Evolutionary conservation across 1,139 yeast species (phyloP), one percentile per base, ranked within the genome.

Genomic region (Hansenula sp.): DNA sequence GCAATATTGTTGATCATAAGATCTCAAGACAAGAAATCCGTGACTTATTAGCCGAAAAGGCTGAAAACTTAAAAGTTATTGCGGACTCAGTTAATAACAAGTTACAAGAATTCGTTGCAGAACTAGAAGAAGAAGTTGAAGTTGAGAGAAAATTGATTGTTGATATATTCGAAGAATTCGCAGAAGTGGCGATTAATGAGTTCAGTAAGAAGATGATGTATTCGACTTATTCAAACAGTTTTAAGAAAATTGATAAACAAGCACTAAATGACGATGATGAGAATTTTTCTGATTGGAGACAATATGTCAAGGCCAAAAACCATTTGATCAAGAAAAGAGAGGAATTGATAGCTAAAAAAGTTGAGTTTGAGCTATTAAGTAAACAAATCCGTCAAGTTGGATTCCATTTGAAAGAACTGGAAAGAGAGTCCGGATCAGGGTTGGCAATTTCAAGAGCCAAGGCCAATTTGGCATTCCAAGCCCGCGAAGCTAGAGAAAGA

Each of bases 381-480:
- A 62, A 63, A 3, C 77, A 81, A 52, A 62, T 86, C 46, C 66
- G 67, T 24, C 82, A 79, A 46, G 72, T 85, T 18, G 82, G 81
- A 53, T 69, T 71, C 51, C 86, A 88, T 46, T 68, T 87, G 40
- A 71, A 74, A 42, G 69, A 80, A 33, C 62, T 89, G 45, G 67
- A 79, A 30, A 75, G 79, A 48, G 96, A 90, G 59, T 79, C 84
- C 45, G 85, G 82, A 28, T 84, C 83, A 50, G 84, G 81, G 59
- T 67, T 88, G 53, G 79, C 81, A 47, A 76, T 87, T 42, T 71
- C 84, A 47, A 75, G 96, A 57, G 91, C 95, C 13, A 78, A 82
- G 61, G 95, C 96, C 17, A 91, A 90, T 58, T 66, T 86, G 37
- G 84, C 84, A 16, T 84, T 86, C 62, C 96, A 89, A 65, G 68